phyloP scores from a whole-genome alignment of 768 basidiomycete species.

The Rhizopogon vesiculosus region DNA sequence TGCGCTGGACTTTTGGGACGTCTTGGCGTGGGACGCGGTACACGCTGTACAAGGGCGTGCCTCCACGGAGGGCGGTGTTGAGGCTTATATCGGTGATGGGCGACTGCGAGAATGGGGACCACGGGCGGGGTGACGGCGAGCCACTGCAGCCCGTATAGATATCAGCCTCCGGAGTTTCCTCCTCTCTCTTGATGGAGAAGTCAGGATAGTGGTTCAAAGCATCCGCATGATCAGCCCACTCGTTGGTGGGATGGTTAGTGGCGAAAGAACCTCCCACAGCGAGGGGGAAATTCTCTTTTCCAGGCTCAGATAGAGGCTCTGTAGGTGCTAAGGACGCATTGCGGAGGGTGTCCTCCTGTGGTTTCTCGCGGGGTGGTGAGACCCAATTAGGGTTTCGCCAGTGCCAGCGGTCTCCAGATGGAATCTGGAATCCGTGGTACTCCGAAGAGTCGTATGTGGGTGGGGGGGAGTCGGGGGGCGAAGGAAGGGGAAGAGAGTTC shows the following conservation, averaged over 20 bases:
- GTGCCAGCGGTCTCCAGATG: constrained; percentile 27
- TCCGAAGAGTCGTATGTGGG: constrained; percentile 8
- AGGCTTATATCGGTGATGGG: constrained; percentile 19
- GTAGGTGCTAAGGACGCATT: constrained; percentile 23
- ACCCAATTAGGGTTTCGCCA: constrained; percentile 31
- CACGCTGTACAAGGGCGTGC: constrained; percentile 29
- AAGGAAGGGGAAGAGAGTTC: constrained; percentile 17
- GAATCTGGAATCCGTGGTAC: constrained; percentile 19
- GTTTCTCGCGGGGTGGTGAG: constrained; percentile 23
- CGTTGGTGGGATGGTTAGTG: constrained; percentile 3
- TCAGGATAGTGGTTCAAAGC: background rate
- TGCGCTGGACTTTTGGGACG: constrained; percentile 18
- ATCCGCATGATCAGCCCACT: constrained; percentile 3
- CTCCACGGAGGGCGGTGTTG: constrained; percentile 19
- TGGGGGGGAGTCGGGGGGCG: constrained; percentile 25
- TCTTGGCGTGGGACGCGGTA: constrained; percentile 27
- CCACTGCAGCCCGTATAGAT: constrained; percentile 11
- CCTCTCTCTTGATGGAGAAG: background rate
- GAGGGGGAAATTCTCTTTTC: background rate
- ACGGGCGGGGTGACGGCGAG: constrained; percentile 19
- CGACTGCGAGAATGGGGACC: constrained; percentile 23
- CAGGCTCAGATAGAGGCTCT: constrained; percentile 21
- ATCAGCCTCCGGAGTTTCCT: constrained; percentile 6
- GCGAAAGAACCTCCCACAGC: background rate
- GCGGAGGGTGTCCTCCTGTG: background rate